A percentile compares a stretch with the other conserved stretches of the same genome.
Evolutionary conservation across 345 rosid species (phyloP).

Genomic region (Brassica incana): DNA sequence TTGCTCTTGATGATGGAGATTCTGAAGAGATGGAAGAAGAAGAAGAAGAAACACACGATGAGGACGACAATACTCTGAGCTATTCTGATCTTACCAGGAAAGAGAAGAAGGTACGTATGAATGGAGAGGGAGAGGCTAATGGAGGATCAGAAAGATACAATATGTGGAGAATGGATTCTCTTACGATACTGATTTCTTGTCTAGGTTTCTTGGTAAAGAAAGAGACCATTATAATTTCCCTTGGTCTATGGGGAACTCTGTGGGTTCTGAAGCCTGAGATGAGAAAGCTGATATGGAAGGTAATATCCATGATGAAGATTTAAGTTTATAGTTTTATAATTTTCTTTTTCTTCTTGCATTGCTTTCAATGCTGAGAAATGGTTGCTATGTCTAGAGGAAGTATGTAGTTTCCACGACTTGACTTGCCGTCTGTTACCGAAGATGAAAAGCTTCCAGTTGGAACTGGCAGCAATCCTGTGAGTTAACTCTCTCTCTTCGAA

Average conservation of each 20-base stretch:
- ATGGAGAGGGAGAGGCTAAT: conserved; percentile 40
- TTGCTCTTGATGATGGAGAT: conserved; percentile 67
- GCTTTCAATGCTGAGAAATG: conserved; percentile 83
- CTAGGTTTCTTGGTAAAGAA: conserved; percentile 69
- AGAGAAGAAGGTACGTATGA: conserved; percentile 66
- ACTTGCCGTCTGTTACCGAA: conserved; percentile 48
- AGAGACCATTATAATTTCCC: conserved; percentile 85
- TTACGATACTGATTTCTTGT: conserved; percentile 67
- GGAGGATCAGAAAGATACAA: conserved; percentile 44
- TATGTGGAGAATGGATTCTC: conserved; percentile 62
- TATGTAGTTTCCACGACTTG: conserved; percentile 67
- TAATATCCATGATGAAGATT: conserved; percentile 23
- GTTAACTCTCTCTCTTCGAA: conserved; percentile 34
- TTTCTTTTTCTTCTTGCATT: conserved; percentile 41
- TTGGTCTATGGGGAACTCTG: conserved; percentile 85
- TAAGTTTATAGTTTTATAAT: not conserved
- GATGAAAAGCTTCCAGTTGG: conserved; percentile 92
- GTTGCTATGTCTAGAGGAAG: conserved; percentile 67
- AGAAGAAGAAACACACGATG: conserved; percentile 37
- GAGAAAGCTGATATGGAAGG: conserved; percentile 91
- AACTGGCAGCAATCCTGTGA: conserved; percentile 95
- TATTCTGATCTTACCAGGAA: conserved; percentile 69
- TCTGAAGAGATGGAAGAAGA: conserved; percentile 42
- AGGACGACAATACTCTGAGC: conserved; percentile 44
- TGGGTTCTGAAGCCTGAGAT: conserved; percentile 77